A percentile compares a stretch with the other conserved stretches of the same genome.
Evolutionary conservation across 495 filamentous ascomycete species (phyloP).

Genomic region (Penicillium bialowiezense): DNA sequence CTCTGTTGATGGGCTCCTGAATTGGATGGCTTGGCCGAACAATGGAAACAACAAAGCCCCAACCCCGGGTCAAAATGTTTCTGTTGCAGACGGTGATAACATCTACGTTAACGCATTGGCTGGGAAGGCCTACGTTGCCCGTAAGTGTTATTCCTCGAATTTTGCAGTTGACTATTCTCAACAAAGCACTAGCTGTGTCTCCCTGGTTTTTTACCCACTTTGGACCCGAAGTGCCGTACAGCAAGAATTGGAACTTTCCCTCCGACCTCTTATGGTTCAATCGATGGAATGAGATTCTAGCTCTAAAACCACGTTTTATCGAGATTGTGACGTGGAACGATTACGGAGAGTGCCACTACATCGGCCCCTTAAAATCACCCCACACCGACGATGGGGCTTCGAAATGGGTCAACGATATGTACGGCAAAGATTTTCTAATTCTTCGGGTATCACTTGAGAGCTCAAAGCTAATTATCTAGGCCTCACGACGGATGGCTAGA

Average conservation of each 20-base stretch:
- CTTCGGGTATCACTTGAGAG: no score
- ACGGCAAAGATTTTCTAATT: no score
- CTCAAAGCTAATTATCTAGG: no score
- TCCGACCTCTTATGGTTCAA: slow-evolving; percentile 41
- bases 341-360: slow-evolving; percentile 58
- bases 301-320: slow-evolving; percentile 44
- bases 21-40: slow-evolving; percentile 60
- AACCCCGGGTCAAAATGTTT: slow-evolving; percentile 38
- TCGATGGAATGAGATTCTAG: slow-evolving; percentile 54
- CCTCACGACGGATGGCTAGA: slow-evolving; percentile 41
- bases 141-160: slow-evolving; percentile 17
- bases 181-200: slow-evolving; percentile 21
- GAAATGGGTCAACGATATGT: slow-evolving; percentile 58
- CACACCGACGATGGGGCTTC: slow-evolving; percentile 56
- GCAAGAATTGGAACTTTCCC: slow-evolving; percentile 55
- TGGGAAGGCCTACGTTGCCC: slow-evolving; percentile 54
- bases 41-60: slow-evolving; percentile 56
- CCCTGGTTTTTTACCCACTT: slow-evolving; percentile 44
- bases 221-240: slow-evolving; percentile 30
- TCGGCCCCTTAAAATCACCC: slow-evolving; percentile 41
- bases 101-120: slow-evolving; percentile 46
- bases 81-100: slow-evolving; percentile 47
- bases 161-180: background rate
- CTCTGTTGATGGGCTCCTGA: slow-evolving; percentile 50
- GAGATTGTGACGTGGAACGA: slow-evolving; percentile 67